Percentiles rank a stretch among this genome's conserved stretches.
Conservation (phyloP, 2,329 filamentous ascomycete species). For the Epichloe bromicola region DNA sequence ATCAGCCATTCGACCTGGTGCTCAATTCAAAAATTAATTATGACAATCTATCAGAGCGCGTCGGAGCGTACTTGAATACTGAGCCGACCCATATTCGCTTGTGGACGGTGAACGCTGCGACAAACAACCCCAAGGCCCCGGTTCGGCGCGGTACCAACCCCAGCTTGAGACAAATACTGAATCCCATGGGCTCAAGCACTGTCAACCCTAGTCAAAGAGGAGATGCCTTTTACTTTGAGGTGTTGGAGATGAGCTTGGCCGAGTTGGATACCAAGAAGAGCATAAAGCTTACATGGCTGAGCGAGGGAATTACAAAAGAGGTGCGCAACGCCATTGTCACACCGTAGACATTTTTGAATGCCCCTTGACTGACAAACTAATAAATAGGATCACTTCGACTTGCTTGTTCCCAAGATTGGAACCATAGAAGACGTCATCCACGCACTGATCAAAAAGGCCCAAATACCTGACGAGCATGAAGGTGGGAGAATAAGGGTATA, state of each 20-base stretch:
- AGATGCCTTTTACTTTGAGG: conserved; percentile 81
- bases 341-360: background rate
- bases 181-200: conserved; percentile 54
- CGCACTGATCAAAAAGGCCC: conserved; percentile 66
- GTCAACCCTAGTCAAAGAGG: conserved; percentile 55
- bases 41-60: conserved; percentile 72
- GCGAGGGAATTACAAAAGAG: conserved; percentile 85
- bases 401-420: conserved; percentile 80
- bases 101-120: conserved; percentile 68
- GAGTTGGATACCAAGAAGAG: conserved; percentile 89
- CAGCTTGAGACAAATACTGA: conserved; percentile 68
- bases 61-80: conserved; percentile 63
- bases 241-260: conserved; percentile 84
- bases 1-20: conserved; percentile 59
- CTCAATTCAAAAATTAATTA: conserved; percentile 85
- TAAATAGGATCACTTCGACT: conserved; percentile 56
- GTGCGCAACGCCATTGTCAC: conserved; percentile 26
- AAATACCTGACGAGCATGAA: conserved; percentile 59
- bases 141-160: conserved; percentile 61
- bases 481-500: conserved; percentile 65
- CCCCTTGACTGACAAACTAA: background rate
- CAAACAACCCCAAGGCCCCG: conserved; percentile 61
- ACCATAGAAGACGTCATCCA: conserved; percentile 66
- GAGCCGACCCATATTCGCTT: conserved; percentile 84
- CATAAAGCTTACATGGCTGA: conserved; percentile 71